Evolutionary conservation across 371 early-diverging fungal genomes (phyloP).

Genomic region (Haplosporangium sp.): DNA sequence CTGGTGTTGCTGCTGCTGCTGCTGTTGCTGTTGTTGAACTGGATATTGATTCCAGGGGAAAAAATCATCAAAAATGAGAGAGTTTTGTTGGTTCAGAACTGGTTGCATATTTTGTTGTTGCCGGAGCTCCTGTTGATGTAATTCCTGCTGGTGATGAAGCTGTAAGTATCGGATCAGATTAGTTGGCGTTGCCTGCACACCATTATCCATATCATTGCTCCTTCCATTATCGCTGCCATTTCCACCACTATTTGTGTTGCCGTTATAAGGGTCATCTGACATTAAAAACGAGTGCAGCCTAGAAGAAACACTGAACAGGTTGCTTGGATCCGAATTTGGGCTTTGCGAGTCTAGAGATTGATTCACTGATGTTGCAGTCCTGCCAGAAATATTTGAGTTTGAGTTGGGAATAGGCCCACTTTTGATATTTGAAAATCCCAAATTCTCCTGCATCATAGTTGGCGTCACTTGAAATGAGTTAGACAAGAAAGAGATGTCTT

Average conservation of each 20-base stretch:
- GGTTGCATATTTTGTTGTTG: conserved; percentile 49
- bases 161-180: conserved; percentile 50
- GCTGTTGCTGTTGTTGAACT: conserved; percentile 19
- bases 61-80: conserved; percentile 46
- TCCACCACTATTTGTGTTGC: not conserved
- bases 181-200: conserved; percentile 32
- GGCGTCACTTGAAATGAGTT: conserved; percentile 49
- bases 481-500: conserved; percentile 49
- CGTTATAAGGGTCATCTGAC: conserved; percentile 32
- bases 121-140: conserved; percentile 31
- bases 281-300: conserved; percentile 21
- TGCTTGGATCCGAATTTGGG: conserved; percentile 25
- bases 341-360: conserved; percentile 19
- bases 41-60: conserved; percentile 33
- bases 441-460: conserved; percentile 33
- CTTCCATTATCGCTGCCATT: not conserved
- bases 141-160: conserved; percentile 46
- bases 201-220: not conserved
- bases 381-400: conserved; percentile 19
- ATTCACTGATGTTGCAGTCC: not conserved
- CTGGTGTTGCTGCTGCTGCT: conserved; percentile 22
- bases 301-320: conserved; percentile 31
- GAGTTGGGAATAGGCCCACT: conserved; percentile 2
- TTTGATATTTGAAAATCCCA: conserved; percentile 7
- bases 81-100: conserved; percentile 44